Conservation (phyloP, 257 asterid genomes). For the Capsicum baccatum region DNA sequence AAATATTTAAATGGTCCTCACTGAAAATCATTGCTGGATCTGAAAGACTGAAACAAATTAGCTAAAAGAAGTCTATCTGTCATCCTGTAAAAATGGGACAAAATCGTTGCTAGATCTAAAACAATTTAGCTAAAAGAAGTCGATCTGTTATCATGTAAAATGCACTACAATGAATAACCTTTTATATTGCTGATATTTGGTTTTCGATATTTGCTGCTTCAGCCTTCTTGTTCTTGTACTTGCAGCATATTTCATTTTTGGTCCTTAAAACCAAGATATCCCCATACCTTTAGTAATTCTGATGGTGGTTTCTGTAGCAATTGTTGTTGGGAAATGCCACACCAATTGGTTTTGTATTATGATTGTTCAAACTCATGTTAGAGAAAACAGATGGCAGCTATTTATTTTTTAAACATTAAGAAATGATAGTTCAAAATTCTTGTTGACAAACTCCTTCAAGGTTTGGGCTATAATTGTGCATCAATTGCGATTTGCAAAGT, state of each 20-base stretch:
- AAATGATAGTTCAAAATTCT: not conserved
- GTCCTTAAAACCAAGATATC: not conserved
- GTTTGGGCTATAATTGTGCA: not conserved
- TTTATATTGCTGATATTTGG: not conserved
- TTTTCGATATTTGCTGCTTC: not conserved
- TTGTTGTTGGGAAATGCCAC: slow-evolving; percentile 11
- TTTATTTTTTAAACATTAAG: not conserved
- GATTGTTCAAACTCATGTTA: not conserved
- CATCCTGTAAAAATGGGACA: not conserved
- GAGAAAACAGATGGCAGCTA: not conserved
- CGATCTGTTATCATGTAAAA: not conserved
- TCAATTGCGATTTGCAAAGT: not conserved
- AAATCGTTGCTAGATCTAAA: not conserved
- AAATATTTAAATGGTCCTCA: not conserved
- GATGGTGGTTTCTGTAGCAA: not conserved
- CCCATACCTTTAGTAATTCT: not conserved
- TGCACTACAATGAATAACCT: slow-evolving; percentile 17
- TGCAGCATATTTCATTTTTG: slow-evolving; percentile 14
- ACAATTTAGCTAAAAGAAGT: not conserved
- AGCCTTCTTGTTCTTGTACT: not conserved
- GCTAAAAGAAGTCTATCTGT: not conserved
- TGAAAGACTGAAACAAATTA: not conserved
- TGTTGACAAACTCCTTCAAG: not conserved
- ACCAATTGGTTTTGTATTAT: not conserved
- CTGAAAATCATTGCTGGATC: not conserved